Conservation (phyloP, 805 yeast genomes). For the Metschnikowia kofuensis region DNA sequence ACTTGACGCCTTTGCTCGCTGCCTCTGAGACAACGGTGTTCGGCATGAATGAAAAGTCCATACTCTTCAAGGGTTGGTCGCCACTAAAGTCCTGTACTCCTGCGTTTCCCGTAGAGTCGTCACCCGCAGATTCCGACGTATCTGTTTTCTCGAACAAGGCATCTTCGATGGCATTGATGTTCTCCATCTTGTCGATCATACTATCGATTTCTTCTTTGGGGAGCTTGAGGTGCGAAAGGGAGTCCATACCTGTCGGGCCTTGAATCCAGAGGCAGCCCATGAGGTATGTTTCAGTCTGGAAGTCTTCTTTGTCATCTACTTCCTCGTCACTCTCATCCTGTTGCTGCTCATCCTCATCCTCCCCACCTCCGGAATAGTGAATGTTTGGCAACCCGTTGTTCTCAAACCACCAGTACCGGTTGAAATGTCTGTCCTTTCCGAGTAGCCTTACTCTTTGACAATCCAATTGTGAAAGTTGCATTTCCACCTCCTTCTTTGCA, state of each 20-base stretch:
- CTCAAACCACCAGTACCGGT: constrained; percentile 96
- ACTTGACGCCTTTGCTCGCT: constrained; percentile 28
- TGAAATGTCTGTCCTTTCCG: constrained; percentile 81
- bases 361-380: constrained; percentile 29
- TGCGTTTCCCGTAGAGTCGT: too few species aligned
- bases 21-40: constrained; percentile 24
- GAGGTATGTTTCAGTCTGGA: constrained; percentile 54
- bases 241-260: constrained; percentile 67
- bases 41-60: constrained; percentile 26
- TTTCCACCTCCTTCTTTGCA: constrained; percentile 55
- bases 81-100: not conserved
- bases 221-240: constrained; percentile 24
- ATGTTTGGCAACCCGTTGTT: constrained; percentile 70
- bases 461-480: constrained; percentile 63
- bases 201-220: constrained; percentile 12
- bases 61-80: constrained; percentile 13
- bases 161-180: constrained; percentile 1
- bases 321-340: constrained; percentile 34
- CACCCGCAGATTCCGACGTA: too few species aligned
- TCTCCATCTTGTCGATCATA: constrained; percentile 7
- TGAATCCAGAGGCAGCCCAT: constrained; percentile 90
- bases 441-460: constrained; percentile 71
- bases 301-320: constrained; percentile 45
- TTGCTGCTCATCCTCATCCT: constrained; percentile 40
- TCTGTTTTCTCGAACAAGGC: not conserved